These are phyloP conservation scores for Penicillium riverlandense DNA, from an alignment of 495 filamentous ascomycete species.

Conservation along the genomic window DNA sequence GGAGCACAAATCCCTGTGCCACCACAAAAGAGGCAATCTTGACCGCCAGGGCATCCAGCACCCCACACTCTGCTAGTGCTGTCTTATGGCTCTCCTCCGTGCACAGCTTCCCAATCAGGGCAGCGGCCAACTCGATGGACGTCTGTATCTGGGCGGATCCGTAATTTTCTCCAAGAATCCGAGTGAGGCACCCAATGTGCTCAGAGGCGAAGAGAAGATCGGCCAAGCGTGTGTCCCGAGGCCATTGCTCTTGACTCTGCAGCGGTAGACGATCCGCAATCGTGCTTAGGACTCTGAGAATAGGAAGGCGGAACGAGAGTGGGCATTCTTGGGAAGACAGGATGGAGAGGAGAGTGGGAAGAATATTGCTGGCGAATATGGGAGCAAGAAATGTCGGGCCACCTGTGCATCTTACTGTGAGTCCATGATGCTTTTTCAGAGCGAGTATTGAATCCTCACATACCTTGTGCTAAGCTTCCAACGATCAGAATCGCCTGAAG, in stretches of 20 bases:
- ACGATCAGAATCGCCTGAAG: constrained; percentile 76
- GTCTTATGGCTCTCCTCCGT: constrained; percentile 61
- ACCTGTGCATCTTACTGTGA: constrained; percentile 43
- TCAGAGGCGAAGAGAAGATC: constrained; percentile 55
- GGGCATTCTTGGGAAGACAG: constrained; percentile 60
- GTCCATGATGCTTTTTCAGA: constrained; percentile 1
- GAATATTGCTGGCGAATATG: constrained; percentile 55
- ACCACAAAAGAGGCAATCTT: constrained; percentile 70
- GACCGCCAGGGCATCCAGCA: constrained; percentile 74
- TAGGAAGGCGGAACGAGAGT: constrained; percentile 57
- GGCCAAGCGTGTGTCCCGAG: constrained; percentile 46
- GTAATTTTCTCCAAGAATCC: constrained; percentile 58
- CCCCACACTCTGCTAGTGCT: constrained; percentile 57
- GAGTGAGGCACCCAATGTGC: constrained; percentile 50
- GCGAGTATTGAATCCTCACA: constrained; percentile 8
- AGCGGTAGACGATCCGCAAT: constrained; percentile 60
- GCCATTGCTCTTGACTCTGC: constrained; percentile 34
- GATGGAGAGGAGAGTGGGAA: constrained; percentile 60
- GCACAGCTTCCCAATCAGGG: constrained; percentile 65
- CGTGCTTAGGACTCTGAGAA: constrained; percentile 67
- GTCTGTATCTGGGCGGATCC: constrained; percentile 42
- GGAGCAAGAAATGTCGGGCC: constrained; percentile 73
- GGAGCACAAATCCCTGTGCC: constrained; percentile 56
- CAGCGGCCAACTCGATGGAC: constrained; percentile 61
- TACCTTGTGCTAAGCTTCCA: constrained; percentile 80